Percentiles rank a stretch among this genome's conserved stretches.
phyloP scores from a whole-genome alignment of 1,284 basidiomycete species.

The Cronartium quercuum region DNA sequence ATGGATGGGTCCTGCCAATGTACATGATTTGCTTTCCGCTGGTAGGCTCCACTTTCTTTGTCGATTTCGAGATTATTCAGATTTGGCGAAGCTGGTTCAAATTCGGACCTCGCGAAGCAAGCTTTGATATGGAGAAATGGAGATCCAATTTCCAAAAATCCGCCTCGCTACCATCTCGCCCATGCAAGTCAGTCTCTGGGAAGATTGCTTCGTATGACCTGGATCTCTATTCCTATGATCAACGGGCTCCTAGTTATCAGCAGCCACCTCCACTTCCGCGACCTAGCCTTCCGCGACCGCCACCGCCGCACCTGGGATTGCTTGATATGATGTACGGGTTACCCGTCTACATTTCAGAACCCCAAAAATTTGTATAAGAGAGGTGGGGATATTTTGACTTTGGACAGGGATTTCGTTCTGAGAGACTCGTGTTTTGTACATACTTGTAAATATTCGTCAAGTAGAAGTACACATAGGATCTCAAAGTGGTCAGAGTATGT shows the following conservation, averaged over 20 bases:
- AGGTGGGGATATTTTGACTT: too few species aligned
- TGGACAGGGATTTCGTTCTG: too few species aligned
- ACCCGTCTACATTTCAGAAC: too few species aligned
- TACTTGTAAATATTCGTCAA: too few species aligned
- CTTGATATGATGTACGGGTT: not conserved
- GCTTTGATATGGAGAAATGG: not conserved
- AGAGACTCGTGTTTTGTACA: too few species aligned
- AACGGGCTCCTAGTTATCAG: not conserved
- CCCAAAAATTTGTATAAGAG: too few species aligned
- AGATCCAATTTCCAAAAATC: not conserved
- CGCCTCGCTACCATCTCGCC: not conserved
- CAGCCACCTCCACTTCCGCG: not conserved
- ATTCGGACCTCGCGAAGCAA: not conserved
- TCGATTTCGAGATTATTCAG: not conserved
- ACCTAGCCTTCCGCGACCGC: not conserved
- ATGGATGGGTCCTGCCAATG: conserved; percentile 11
- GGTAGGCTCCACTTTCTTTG: not conserved
- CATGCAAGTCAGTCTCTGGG: not conserved
- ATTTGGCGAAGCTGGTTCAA: not conserved
- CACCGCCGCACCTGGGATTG: not conserved
- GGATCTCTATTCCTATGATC: not conserved
- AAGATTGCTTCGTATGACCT: not conserved
- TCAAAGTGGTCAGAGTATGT: too few species aligned
- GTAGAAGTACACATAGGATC: too few species aligned
- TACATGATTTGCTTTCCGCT: conserved; percentile 5